phyloP scores from a whole-genome alignment of 768 basidiomycete genomes.

The Hygrophorus russula region DNA sequence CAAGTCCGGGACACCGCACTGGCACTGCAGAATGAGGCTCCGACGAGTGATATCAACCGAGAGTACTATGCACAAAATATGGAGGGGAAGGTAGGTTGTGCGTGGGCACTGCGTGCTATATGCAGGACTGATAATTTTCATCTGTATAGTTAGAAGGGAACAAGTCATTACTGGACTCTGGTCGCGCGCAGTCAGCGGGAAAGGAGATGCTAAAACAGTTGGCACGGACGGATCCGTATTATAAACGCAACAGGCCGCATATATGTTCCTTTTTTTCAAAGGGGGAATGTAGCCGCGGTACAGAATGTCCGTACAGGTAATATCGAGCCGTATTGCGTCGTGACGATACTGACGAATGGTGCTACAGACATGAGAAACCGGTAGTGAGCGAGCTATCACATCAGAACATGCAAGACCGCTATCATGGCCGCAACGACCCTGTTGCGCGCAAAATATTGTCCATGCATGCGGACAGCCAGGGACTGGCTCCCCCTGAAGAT shows the following conservation, averaged over 20 bases:
- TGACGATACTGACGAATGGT: background rate
- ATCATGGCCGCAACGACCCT: slow-evolving; percentile 87
- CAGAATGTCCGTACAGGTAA: slow-evolving; percentile 72
- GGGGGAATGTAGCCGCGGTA: slow-evolving; percentile 87
- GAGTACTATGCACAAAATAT: slow-evolving; percentile 92
- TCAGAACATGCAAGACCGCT: slow-evolving; percentile 92
- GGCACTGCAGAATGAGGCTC: slow-evolving; percentile 75
- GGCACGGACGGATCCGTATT: slow-evolving; percentile 92
- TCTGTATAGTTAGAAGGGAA: slow-evolving; percentile 52
- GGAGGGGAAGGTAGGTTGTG: slow-evolving; percentile 57
- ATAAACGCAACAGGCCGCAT: slow-evolving; percentile 92
- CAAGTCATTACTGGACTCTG: slow-evolving; percentile 52
- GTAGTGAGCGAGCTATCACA: slow-evolving; percentile 72
- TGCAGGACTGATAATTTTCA: slow-evolving; percentile 2
- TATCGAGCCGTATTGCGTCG: background rate
- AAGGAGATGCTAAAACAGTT: slow-evolving; percentile 96
- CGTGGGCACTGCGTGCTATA: background rate
- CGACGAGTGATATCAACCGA: slow-evolving; percentile 94
- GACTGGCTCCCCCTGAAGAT: slow-evolving; percentile 87
- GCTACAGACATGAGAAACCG: slow-evolving; percentile 75
- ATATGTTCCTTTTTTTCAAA: slow-evolving; percentile 93
- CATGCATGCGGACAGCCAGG: slow-evolving; percentile 68
- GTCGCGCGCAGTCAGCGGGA: slow-evolving; percentile 62
- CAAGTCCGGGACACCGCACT: slow-evolving; percentile 96
- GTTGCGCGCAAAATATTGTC: slow-evolving; percentile 86